Percentiles rank a stretch among this genome's conserved stretches.
These are phyloP conservation scores for Escovopsis weberi DNA, from an alignment of 2,329 filamentous ascomycete species.

Conservation along the genomic window DNA sequence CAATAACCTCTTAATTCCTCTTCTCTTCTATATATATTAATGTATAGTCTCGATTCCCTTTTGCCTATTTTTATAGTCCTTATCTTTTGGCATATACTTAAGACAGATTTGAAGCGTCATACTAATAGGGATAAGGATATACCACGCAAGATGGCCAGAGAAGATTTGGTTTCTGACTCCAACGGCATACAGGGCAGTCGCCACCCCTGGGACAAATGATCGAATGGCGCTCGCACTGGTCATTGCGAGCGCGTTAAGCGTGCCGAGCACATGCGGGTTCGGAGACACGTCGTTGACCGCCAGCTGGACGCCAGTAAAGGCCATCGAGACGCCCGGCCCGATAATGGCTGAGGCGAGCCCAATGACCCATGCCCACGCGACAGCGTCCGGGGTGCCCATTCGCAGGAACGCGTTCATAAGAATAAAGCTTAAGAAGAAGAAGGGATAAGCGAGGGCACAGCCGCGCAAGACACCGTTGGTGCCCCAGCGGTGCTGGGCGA, in stretches of 20 bases:
- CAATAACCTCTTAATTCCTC: no score
- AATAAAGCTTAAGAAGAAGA: slow-evolving; percentile 47
- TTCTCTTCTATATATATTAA: no score
- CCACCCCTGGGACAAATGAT: slow-evolving; percentile 49
- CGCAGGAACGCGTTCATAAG: slow-evolving; percentile 33
- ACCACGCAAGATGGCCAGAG: slow-evolving; percentile 38
- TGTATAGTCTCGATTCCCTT: no score
- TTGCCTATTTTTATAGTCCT: no score
- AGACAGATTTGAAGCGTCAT: slow-evolving; percentile 13
- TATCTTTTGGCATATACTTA: slow-evolving; percentile 15
- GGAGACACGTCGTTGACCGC: slow-evolving; percentile 62
- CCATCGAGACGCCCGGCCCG: slow-evolving; percentile 51
- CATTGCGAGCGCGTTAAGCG: slow-evolving; percentile 49
- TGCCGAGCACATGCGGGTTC: slow-evolving; percentile 47
- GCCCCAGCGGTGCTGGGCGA: slow-evolving; percentile 48
- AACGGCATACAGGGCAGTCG: slow-evolving; percentile 53
- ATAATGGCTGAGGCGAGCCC: slow-evolving; percentile 28
- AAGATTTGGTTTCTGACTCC: slow-evolving; percentile 48
- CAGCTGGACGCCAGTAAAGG: slow-evolving; percentile 57
- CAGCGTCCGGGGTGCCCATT: slow-evolving; percentile 20
- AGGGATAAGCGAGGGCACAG: slow-evolving; percentile 42
- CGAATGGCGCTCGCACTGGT: slow-evolving; percentile 47
- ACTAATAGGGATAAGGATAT: slow-evolving; percentile 18
- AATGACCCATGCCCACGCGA: slow-evolving; percentile 40
- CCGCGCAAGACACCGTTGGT: slow-evolving; percentile 49